These are phyloP conservation scores for Chaetomiaceae sp. DNA, from an alignment of 2,329 filamentous ascomycete species.

Conservation along the genomic window DNA sequence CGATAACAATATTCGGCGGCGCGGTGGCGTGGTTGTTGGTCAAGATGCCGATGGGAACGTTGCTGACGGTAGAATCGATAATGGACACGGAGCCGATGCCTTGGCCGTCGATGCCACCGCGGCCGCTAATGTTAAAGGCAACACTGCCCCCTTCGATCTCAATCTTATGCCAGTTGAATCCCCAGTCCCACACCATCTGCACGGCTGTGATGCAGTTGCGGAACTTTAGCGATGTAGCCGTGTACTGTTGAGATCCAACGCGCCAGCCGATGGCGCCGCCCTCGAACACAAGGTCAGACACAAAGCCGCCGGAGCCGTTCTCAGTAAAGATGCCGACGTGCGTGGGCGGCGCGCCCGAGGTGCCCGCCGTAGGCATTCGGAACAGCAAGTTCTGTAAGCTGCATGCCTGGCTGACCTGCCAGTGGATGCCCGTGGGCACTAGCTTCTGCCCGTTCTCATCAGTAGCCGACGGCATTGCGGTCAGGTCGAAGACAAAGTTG, in stretches of 20 bases:
- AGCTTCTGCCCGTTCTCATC: not conserved
- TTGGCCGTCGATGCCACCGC: not conserved
- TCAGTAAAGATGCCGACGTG: slow-evolving; percentile 54
- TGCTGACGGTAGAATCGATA: not conserved
- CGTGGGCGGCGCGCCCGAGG: slow-evolving; percentile 20
- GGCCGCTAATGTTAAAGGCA: not conserved
- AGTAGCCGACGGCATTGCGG: slow-evolving; percentile 43
- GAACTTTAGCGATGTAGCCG: slow-evolving; percentile 46
- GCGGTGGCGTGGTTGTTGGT: not conserved
- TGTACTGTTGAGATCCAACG: not conserved
- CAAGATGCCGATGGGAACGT: not conserved
- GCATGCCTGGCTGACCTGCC: slow-evolving; percentile 63
- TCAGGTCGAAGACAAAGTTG: slow-evolving; percentile 55
- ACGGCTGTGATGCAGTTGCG: slow-evolving; percentile 59
- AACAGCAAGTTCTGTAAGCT: slow-evolving; percentile 54
- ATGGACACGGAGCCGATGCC: not conserved
- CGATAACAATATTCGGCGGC: slow-evolving; percentile 37
- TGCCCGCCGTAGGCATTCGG: slow-evolving; percentile 37
- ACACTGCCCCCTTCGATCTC: not conserved
- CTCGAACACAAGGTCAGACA: slow-evolving; percentile 54
- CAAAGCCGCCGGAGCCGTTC: slow-evolving; percentile 30
- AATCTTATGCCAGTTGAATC: slow-evolving; percentile 33
- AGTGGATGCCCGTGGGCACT: slow-evolving; percentile 57
- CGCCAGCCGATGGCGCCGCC: slow-evolving; percentile 53
- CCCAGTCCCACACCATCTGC: slow-evolving; percentile 68